These are phyloP conservation scores for sweet orange (Citrus sinensis) DNA, from an alignment of 345 rosid genomes.

Conservation along the genomic window DVS_A1.0 CM039169.1:10249501-10250000, in stretches of 20 bases:
- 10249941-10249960: slow-evolving; percentile 11
- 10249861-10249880: slow-evolving; percentile 56
- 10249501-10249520: slow-evolving; percentile 80
- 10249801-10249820: slow-evolving; percentile 44
- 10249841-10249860: slow-evolving; percentile 65
- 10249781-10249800: slow-evolving; percentile 35
- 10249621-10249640: slow-evolving; percentile 48
- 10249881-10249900: slow-evolving; percentile 26
- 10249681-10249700: too few species aligned
- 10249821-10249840: slow-evolving; percentile 46
- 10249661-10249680: slow-evolving; percentile 50
- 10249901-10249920: slow-evolving; percentile 11
- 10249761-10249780: too few species aligned
- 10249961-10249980: not conserved
- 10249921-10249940: slow-evolving; percentile 16
- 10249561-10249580: slow-evolving; percentile 72
- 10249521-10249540: slow-evolving; percentile 94
- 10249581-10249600: slow-evolving; percentile 54
- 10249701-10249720: not conserved
- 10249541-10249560: slow-evolving; percentile 80
- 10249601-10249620: slow-evolving; percentile 34
- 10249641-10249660: slow-evolving; percentile 52
- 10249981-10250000: not conserved
- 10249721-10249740: not conserved
- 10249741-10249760: not conserved